These are phyloP conservation scores for Dissophora globulifera DNA, from an alignment of 192 early-diverging fungal species.

Conservation along the genomic window DNA sequence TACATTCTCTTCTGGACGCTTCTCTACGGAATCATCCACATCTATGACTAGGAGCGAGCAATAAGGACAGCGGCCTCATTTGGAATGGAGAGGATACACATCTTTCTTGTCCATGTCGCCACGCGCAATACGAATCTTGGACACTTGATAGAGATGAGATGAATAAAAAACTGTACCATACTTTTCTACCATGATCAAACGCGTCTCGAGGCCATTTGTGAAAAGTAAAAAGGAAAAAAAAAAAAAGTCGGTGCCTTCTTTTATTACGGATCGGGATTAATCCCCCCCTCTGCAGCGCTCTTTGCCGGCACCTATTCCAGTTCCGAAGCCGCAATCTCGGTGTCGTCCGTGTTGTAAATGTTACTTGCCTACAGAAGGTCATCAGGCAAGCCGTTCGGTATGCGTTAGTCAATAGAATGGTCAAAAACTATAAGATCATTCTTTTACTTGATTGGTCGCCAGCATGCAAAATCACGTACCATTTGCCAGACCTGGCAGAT, in stretches of 20 bases:
- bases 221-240: too few relatives aligned
- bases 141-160: not conserved
- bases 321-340: conserved; percentile 50
- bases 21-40: conserved; percentile 81
- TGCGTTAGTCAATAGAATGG: too few relatives aligned
- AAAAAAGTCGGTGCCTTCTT: too few relatives aligned
- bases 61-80: too few relatives aligned
- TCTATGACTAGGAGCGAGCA: conserved; percentile 83
- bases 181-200: conserved; percentile 2
- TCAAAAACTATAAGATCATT: too few relatives aligned
- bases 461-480: too few relatives aligned
- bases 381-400: too few relatives aligned
- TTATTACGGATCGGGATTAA: not conserved
- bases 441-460: too few relatives aligned
- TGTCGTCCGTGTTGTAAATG: conserved; percentile 62
- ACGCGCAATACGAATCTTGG: not conserved
- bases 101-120: not conserved
- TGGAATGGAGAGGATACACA: too few relatives aligned
- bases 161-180: conserved; percentile 14
- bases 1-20: conserved; percentile 84
- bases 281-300: not conserved
- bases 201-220: too few relatives aligned
- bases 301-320: conserved; percentile 36
- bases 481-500: conserved; percentile 99
- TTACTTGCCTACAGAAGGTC: conserved; percentile 68